These are phyloP conservation scores for Arxiozyma heterogenica DNA, from an alignment of 1,139 yeast species.

Conservation along the genomic window DNA sequence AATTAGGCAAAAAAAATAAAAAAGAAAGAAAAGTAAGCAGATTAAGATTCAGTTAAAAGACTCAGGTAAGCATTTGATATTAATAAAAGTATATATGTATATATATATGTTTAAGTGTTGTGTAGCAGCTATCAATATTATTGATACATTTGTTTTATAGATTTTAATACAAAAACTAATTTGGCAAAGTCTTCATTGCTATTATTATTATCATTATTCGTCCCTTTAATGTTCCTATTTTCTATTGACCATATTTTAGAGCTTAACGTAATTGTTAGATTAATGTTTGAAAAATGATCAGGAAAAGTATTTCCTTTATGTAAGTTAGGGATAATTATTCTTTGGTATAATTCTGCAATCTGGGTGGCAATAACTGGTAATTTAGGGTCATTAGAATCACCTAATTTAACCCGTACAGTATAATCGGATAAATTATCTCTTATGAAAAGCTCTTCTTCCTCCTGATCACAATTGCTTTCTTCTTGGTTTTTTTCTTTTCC, in stretches of 20 bases:
- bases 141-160: conserved; percentile 26
- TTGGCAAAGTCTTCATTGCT: conserved; percentile 20
- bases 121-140: not conserved
- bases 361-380: conserved; percentile 25
- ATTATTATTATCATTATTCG: conserved; percentile 3
- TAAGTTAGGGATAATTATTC: conserved; percentile 15
- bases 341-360: conserved; percentile 23
- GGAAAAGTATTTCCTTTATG: not conserved
- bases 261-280: conserved; percentile 34
- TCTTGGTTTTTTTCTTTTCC: conserved; percentile 4
- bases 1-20: not conserved
- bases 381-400: conserved; percentile 26
- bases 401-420: conserved; percentile 23
- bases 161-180: conserved; percentile 24
- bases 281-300: conserved; percentile 9
- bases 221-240: conserved; percentile 4
- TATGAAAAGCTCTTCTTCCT: conserved; percentile 12
- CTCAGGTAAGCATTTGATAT: not conserved
- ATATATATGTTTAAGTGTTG: not conserved
- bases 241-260: conserved; percentile 32
- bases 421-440: conserved; percentile 24
- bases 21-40: too few relatives aligned
- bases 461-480: too few relatives aligned
- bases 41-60: not conserved
- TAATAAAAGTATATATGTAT: not conserved